Evolutionary conservation across 2,329 filamentous ascomycete species (phyloP).

Genomic region (Trichocomaceae sp.): DNA sequence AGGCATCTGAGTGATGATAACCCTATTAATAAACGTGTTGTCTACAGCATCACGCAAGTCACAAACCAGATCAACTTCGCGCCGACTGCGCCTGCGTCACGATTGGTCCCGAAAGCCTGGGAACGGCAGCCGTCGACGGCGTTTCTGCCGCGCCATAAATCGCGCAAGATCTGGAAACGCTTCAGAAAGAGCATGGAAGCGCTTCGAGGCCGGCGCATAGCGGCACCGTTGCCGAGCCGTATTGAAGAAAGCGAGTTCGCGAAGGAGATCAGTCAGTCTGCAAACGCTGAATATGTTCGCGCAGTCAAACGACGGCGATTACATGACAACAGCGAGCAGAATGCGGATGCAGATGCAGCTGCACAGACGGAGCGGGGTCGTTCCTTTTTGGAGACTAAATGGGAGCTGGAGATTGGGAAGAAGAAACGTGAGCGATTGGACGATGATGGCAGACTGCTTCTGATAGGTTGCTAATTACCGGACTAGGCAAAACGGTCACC

Average conservation of each 20-base stretch:
- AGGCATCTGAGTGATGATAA: background rate
- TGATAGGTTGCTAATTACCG: conserved; percentile 13
- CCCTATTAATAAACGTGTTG: background rate
- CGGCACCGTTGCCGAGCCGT: conserved; percentile 8
- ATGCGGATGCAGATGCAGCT: conserved; percentile 1
- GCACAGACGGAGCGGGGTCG: conserved; percentile 19
- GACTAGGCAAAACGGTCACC: conserved; percentile 11
- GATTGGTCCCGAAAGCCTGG: conserved; percentile 35
- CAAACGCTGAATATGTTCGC: conserved; percentile 23
- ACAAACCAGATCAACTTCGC: conserved; percentile 36
- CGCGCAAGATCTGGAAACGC: conserved; percentile 43
- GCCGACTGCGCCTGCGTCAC: conserved; percentile 30
- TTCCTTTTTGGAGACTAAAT: conserved; percentile 38
- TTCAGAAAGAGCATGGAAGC: conserved; percentile 31
- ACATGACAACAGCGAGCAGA: conserved; percentile 8
- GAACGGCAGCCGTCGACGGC: conserved; percentile 41
- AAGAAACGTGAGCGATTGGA: conserved; percentile 14
- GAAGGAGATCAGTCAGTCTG: conserved; percentile 30
- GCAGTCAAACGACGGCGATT: conserved; percentile 34
- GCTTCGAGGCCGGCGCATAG: conserved; percentile 19
- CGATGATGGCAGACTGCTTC: background rate
- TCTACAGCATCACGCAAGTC: conserved; percentile 15
- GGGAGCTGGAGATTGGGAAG: conserved; percentile 28
- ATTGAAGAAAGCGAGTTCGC: conserved; percentile 20
- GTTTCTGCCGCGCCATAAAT: conserved; percentile 32